These are phyloP conservation scores for Cytospora leucostoma DNA, from an alignment of 2,329 filamentous ascomycete species.

Conservation along the genomic window DNA sequence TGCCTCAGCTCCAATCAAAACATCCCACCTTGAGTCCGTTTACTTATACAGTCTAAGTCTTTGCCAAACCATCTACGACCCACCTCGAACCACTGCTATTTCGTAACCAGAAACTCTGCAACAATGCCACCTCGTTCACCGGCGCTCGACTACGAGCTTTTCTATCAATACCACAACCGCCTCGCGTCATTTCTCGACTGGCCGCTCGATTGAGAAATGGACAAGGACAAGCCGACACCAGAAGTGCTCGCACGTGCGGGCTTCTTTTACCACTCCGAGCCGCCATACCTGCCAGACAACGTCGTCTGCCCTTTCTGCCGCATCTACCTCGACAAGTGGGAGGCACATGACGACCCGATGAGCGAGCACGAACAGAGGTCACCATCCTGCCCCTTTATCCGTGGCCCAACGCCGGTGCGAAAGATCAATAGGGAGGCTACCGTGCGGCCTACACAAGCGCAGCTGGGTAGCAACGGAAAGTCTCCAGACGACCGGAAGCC, in stretches of 20 bases:
- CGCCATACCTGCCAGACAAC: neutral
- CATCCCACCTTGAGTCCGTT: no score
- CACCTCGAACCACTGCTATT: neutral
- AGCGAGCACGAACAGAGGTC: neutral
- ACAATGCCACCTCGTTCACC: neutral
- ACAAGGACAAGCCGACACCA: slow-evolving; percentile 8
- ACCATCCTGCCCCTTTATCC: slow-evolving; percentile 6
- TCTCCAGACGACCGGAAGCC: no score
- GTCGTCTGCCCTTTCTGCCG: slow-evolving; percentile 13
- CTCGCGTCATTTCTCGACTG: slow-evolving; percentile 21
- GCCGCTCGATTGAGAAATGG: slow-evolving; percentile 8
- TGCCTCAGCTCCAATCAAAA: no score
- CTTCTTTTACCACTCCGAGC: slow-evolving; percentile 1
- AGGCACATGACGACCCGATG: slow-evolving; percentile 6
- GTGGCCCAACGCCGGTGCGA: neutral
- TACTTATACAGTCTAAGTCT: no score
- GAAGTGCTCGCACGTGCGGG: slow-evolving; percentile 17
- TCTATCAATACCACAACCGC: slow-evolving; percentile 22
- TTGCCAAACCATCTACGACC: neutral
- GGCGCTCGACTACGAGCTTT: slow-evolving; percentile 2
- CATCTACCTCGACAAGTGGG: slow-evolving; percentile 3
- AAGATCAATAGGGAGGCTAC: neutral
- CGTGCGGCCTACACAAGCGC: no score
- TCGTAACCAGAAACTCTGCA: neutral
- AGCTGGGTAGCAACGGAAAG: no score